Conservation (phyloP, 805 yeast species). For the Candida montana region DNA sequence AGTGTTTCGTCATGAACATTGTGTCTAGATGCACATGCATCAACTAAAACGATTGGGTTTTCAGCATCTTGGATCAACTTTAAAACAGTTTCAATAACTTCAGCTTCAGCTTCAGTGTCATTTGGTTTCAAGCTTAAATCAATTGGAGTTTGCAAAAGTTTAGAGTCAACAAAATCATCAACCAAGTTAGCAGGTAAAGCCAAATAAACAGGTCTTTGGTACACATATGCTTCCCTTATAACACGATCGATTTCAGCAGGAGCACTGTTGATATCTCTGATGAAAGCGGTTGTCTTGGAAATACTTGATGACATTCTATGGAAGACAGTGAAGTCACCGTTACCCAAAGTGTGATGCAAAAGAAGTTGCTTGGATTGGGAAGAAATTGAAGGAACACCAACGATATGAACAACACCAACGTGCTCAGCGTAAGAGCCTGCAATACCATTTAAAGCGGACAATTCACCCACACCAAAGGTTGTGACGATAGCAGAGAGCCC, state of each 20-base stretch:
- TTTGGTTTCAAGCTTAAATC: conserved; percentile 54
- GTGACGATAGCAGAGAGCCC: conserved; percentile 71
- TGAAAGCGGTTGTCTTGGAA: conserved; percentile 58
- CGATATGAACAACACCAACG: conserved; percentile 78
- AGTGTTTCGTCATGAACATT: conserved; percentile 58
- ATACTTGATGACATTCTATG: conserved; percentile 72
- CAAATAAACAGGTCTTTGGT: conserved; percentile 77
- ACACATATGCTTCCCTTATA: conserved; percentile 61
- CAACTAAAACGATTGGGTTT: conserved; percentile 74
- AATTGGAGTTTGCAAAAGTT: conserved; percentile 56
- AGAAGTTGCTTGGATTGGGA: conserved; percentile 69
- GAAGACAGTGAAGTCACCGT: conserved; percentile 77
- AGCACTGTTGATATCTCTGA: conserved; percentile 60
- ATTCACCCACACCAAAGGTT: conserved; percentile 89
- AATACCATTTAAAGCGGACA: conserved; percentile 77
- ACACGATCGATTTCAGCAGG: conserved; percentile 69
- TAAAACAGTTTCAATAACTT: conserved; percentile 50
- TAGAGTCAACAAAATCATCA: conserved; percentile 55
- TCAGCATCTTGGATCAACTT: conserved; percentile 50
- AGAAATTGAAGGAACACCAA: conserved; percentile 76
- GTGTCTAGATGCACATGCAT: conserved; percentile 85
- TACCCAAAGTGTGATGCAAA: conserved; percentile 80
- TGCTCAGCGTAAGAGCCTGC: conserved; percentile 90
- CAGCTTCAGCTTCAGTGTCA: conserved; percentile 56
- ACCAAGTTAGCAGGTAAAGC: conserved; percentile 81